A percentile compares a stretch with the other conserved stretches of the same genome.
phyloP scores from a whole-genome alignment of 2,329 filamentous ascomycete genomes.

The Aspergillus pseudonomiae region DNA sequence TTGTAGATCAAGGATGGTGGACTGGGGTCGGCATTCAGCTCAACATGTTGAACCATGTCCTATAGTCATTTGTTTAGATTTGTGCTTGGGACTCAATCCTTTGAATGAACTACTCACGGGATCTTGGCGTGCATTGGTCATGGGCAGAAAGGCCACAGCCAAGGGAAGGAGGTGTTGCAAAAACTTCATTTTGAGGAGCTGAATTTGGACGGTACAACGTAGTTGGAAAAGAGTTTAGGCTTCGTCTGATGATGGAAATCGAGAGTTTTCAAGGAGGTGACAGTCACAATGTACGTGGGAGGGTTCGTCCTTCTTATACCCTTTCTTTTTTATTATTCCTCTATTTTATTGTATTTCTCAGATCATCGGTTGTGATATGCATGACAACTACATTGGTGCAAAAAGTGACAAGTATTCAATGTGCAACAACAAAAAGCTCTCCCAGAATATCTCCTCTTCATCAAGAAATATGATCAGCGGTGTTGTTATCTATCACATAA shows the following conservation, averaged over 20 bases:
- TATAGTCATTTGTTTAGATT: not conserved
- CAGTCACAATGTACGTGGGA: not conserved
- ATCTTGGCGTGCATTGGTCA: not conserved
- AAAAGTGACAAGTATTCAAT: not conserved
- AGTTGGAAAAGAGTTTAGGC: rapidly evolving
- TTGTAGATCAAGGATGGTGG: not conserved
- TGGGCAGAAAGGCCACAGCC: not conserved
- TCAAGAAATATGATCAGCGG: not conserved
- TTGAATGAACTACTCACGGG: not conserved
- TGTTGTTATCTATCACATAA: not conserved
- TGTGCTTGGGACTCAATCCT: not conserved
- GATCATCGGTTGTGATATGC: not conserved
- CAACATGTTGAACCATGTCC: not conserved
- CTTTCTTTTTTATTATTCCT: not conserved
- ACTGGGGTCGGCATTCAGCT: not conserved
- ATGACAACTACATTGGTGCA: not conserved
- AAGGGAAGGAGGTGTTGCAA: not conserved
- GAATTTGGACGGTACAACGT: not conserved
- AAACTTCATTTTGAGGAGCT: not conserved
- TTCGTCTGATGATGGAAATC: not conserved
- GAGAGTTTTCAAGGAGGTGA: not conserved
- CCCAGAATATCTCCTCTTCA: not conserved
- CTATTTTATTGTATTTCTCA: not conserved
- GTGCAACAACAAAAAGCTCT: not conserved
- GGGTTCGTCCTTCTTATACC: not conserved